A percentile compares a stretch with the other conserved stretches of the same genome.
phyloP scores from a whole-genome alignment of 768 basidiomycete species.

The Mycena indigotica region DNA sequence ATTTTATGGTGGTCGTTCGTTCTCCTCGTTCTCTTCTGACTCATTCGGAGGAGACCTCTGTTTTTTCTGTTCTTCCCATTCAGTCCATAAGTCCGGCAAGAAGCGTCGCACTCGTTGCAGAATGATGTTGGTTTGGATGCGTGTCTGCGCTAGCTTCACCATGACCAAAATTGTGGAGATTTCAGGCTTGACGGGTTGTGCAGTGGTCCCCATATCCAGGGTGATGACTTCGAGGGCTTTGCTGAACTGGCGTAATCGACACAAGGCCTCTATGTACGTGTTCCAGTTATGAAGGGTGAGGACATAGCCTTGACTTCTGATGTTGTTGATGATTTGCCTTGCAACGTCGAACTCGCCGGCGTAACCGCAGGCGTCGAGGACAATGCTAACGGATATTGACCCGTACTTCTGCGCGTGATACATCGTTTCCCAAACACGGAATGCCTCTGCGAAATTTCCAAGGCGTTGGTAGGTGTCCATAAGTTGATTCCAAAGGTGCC shows the following conservation, averaged over 20 bases:
- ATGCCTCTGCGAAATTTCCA: conserved; percentile 69
- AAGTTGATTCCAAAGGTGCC: conserved; percentile 74
- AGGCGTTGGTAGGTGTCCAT: conserved; percentile 90
- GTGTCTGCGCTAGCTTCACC: conserved; percentile 52
- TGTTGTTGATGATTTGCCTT: conserved; percentile 53
- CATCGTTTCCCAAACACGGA: conserved; percentile 79
- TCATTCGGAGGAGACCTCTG: too few species aligned
- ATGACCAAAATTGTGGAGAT: conserved; percentile 53
- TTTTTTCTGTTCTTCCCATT: conserved; percentile 25
- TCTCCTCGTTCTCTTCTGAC: too few species aligned
- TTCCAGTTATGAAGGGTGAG: conserved; percentile 77
- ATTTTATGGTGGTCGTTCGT: conserved; percentile 20
- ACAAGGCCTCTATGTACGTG: conserved; percentile 84
- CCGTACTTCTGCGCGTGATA: conserved; percentile 60
- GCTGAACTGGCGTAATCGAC: conserved; percentile 63
- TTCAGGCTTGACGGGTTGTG: conserved; percentile 49
- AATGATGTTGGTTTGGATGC: conserved; percentile 47
- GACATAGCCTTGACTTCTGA: conserved; percentile 49
- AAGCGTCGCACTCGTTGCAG: conserved; percentile 44
- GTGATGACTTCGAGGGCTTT: conserved; percentile 70
- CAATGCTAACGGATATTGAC: conserved; percentile 73
- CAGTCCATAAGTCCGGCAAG: conserved; percentile 43
- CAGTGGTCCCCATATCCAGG: conserved; percentile 58
- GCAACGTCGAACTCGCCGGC: conserved; percentile 55
- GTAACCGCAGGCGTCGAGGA: conserved; percentile 82